Percentiles rank a stretch among this genome's conserved stretches.
Conservation (phyloP, 108 stramenopile species). For the Fistulifera solaris region DNA sequence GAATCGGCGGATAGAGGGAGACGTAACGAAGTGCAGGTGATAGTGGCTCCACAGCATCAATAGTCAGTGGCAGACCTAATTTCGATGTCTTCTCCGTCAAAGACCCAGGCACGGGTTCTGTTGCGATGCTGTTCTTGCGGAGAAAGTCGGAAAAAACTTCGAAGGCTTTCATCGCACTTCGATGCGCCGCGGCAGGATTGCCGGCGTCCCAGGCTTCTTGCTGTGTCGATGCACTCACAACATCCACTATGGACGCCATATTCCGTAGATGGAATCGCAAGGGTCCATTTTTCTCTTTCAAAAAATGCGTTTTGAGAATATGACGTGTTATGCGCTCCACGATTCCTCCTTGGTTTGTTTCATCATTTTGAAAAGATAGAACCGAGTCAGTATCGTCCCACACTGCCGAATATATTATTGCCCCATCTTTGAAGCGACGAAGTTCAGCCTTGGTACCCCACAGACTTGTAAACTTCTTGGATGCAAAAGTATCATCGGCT, state of each 20-base stretch:
- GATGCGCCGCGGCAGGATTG: constrained; percentile 32
- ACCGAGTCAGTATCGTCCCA: constrained; percentile 47
- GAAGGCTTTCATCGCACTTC: constrained; percentile 57
- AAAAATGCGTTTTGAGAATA: constrained; percentile 55
- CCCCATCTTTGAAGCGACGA: constrained; percentile 84
- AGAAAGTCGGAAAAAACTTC: constrained; percentile 59
- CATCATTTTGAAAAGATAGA: constrained; percentile 38
- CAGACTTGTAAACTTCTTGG: constrained; percentile 47
- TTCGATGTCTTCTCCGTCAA: constrained; percentile 23
- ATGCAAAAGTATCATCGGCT: constrained; percentile 43
- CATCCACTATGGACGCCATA: constrained; percentile 56
- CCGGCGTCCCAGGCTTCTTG: background rate
- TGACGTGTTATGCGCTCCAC: constrained; percentile 63
- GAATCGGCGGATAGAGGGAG: constrained; percentile 58
- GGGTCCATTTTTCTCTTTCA: constrained; percentile 2
- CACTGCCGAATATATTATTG: constrained; percentile 81
- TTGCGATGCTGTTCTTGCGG: constrained; percentile 31
- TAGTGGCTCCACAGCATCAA: constrained; percentile 76
- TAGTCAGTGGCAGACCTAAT: constrained; percentile 64
- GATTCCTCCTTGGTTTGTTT: constrained; percentile 56
- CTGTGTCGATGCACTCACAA: constrained; percentile 1
- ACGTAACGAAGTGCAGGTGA: constrained; percentile 71
- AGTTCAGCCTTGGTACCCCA: constrained; percentile 74
- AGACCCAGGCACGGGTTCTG: constrained; percentile 6
- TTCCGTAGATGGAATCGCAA: constrained; percentile 42